Base-by-base conservation (phyloP, 148 eudicot species). In the Nepenthes gracilis region DNA sequence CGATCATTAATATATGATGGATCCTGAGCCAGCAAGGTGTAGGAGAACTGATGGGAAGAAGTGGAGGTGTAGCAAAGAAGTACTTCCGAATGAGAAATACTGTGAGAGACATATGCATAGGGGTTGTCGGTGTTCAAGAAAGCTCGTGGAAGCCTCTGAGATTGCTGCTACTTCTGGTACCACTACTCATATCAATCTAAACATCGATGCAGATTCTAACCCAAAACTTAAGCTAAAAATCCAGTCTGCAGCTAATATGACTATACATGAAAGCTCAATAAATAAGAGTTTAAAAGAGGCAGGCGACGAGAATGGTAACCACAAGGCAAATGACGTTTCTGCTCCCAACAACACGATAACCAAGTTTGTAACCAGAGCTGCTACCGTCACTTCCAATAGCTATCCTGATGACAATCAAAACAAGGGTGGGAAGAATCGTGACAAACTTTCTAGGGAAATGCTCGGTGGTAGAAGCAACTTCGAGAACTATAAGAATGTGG, bases 91-190 rank as follows among this genome's bases (percentile, higher is more conserved):
- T 40, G 70, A 76, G 70, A 85, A 85, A 54, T 85, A 85, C 66
- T 85, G 92, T 53, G 73, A 80, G 70, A 72, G 69, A 15, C 92
- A 85, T 55, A 78, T 85, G 83, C 80, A 82, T 47, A 72, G 92
- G 49, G 92, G 92, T 14, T 63, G 77, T 55, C 62, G 70, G 1
- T 80, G 90, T 88, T 88, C 96, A 88, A 88, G 91, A 88, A 85
- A 85, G 84, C 88, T 59, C 36, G 96, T 85, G 96, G 91, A 82
- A 84, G 65, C 69, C 53, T 49, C 15, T n/a, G 53, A 49, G 54
- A 58, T 68, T 52, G 11, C 54, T 62, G 23, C 12, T 1, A 36
- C 43, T 38, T 15, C 45, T 9, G 1, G 37, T 12, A 35, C 74
- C 13, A 15, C 14, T 33, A 43, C 38, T 23, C 55, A 54, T 7